These are phyloP conservation scores for Striga asiatica DNA, from an alignment of 257 asterid genomes.

Conservation along the genomic window DNA sequence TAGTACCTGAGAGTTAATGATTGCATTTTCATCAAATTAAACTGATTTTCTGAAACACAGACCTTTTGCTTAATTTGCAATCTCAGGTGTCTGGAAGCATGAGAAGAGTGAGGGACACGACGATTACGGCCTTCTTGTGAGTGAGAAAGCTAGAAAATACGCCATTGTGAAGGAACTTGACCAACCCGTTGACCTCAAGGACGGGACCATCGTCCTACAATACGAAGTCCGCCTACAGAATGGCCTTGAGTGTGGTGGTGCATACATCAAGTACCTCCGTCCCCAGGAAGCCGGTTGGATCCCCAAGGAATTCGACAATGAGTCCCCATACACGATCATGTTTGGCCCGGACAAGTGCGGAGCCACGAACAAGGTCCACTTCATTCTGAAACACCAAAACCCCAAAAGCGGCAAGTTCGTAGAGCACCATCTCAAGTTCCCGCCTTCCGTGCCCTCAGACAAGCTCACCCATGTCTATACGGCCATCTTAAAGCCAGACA, in stretches of 20 bases:
- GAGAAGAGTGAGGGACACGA: constrained; percentile 89
- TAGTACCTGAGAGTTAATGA: too few species aligned
- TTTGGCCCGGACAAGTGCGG: constrained; percentile 99
- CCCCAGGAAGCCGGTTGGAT: constrained; percentile 89
- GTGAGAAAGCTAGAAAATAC: constrained; percentile 73
- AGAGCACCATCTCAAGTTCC: constrained; percentile 91
- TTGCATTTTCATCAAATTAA: too few species aligned
- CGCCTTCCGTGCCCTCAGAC: constrained; percentile 90
- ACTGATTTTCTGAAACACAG: neutral
- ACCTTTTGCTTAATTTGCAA: too few species aligned
- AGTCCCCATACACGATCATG: constrained; percentile 90
- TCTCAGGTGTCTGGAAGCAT: constrained; percentile 88
- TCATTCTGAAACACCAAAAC: constrained; percentile 81
- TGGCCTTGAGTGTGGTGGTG: constrained; percentile 98
- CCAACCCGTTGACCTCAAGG: constrained; percentile 48
- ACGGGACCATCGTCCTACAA: constrained; percentile 69
- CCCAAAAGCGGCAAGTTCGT: constrained; percentile 71
- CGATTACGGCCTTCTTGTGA: constrained; percentile 88
- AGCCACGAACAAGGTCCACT: constrained; percentile 92
- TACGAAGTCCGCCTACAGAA: constrained; percentile 86
- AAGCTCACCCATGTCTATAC: constrained; percentile 91
- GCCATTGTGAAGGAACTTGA: constrained; percentile 89
- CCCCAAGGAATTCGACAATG: constrained; percentile 74
- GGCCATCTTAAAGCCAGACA: constrained; percentile 71
- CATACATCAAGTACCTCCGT: constrained; percentile 83